A percentile compares a stretch with the other conserved stretches of the same genome.
Evolutionary conservation across 2,329 filamentous ascomycete species (phyloP).

Genomic region (Fonsecaea nubica): DNA sequence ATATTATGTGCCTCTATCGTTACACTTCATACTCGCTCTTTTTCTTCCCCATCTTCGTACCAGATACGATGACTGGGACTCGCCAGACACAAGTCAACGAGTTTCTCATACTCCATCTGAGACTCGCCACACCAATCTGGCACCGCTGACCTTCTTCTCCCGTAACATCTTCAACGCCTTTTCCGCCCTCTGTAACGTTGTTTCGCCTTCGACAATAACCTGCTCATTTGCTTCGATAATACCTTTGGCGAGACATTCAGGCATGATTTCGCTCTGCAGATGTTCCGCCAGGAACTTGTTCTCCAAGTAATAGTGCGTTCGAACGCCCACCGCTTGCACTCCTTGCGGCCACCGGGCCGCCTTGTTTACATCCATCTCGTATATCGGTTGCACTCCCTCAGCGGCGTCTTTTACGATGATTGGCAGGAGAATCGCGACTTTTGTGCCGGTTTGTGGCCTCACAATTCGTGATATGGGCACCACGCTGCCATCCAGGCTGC

Average conservation of each 20-base stretch:
- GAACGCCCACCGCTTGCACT: conserved; percentile 60
- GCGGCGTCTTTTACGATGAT: conserved; percentile 63
- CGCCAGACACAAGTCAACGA: neutral
- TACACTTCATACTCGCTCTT: neutral
- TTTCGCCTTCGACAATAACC: conserved; percentile 51
- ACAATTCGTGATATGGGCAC: conserved; percentile 59
- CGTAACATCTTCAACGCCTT: conserved; percentile 53
- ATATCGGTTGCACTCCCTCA: conserved; percentile 56
- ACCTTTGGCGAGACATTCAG: conserved; percentile 51
- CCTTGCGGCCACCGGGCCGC: conserved; percentile 60
- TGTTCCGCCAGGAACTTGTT: conserved; percentile 63
- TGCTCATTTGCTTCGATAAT: conserved; percentile 52
- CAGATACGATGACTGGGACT: neutral
- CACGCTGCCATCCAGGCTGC: conserved; percentile 56
- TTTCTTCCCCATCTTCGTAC: neutral
- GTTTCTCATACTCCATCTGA: conserved; percentile 18
- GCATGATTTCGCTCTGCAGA: conserved; percentile 63
- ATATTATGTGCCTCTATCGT: neutral
- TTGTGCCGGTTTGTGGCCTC: conserved; percentile 52
- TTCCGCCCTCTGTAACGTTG: conserved; percentile 51
- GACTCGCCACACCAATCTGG: conserved; percentile 36
- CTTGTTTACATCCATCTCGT: conserved; percentile 60
- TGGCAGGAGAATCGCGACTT: conserved; percentile 66
- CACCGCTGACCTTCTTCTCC: conserved; percentile 53
- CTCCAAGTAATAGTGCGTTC: conserved; percentile 62